phyloP scores from a whole-genome alignment of 768 basidiomycete species.

The Phlegmacium glaucopus region DNA sequence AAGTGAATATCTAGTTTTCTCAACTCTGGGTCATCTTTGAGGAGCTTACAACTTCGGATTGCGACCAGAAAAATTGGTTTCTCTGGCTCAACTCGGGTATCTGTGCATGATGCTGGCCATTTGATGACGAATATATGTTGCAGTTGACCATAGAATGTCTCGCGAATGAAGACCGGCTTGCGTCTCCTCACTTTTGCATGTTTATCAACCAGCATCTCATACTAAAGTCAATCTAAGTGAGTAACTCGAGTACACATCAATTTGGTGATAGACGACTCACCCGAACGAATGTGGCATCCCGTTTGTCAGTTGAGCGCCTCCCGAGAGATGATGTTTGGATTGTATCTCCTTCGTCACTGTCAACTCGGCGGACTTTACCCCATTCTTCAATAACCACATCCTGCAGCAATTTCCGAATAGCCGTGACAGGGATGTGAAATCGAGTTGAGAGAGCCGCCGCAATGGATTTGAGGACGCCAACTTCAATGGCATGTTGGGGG shows the following conservation, averaged over 20 bases:
- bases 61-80: slow-evolving; percentile 21
- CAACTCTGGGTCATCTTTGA: slow-evolving; percentile 3
- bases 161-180: not conserved
- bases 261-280: slow-evolving; percentile 16
- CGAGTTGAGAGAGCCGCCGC: slow-evolving; percentile 19
- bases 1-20: slow-evolving; percentile 16
- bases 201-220: slow-evolving; percentile 28
- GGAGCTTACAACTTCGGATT: slow-evolving; percentile 15
- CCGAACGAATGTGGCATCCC: slow-evolving; percentile 33
- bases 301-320: slow-evolving; percentile 6
- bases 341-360: slow-evolving; percentile 24
- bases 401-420: slow-evolving; percentile 9
- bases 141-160: slow-evolving; percentile 28
- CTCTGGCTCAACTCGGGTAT: not conserved
- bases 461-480: slow-evolving; percentile 13
- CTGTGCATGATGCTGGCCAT: slow-evolving; percentile 5
- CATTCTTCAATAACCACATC: slow-evolving; percentile 18
- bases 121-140: slow-evolving; percentile 22
- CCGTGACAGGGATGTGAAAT: slow-evolving; percentile 1
- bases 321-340: slow-evolving; percentile 7
- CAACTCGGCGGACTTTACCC: slow-evolving; percentile 26
- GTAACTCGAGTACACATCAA: not conserved
- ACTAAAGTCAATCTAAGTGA: too few relatives aligned
- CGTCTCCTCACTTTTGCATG: slow-evolving; percentile 11
- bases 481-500: not conserved